Conservation (phyloP, 2,329 filamentous ascomycete species). For the Trematosphaeria pertusa region DNA sequence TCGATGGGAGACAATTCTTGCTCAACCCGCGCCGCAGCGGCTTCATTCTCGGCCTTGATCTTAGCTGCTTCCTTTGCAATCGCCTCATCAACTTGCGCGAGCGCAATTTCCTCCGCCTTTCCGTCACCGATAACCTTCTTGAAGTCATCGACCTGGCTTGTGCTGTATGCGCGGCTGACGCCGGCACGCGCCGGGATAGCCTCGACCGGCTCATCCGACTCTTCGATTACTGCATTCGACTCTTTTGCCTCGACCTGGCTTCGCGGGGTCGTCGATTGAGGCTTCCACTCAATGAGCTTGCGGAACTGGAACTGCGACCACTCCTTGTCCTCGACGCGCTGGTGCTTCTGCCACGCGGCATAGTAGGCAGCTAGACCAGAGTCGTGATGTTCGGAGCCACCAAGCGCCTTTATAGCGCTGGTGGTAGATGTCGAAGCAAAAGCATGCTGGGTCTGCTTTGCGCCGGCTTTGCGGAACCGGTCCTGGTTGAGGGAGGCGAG, state of each 20-base stretch:
- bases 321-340: conserved; percentile 76
- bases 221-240: conserved; percentile 37
- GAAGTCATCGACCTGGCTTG: conserved; percentile 66
- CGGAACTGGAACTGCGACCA: conserved; percentile 93
- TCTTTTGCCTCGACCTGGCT: conserved; percentile 48
- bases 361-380: conserved; percentile 85
- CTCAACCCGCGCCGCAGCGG: conserved; percentile 37
- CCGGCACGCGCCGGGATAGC: conserved; percentile 35
- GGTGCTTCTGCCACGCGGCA: conserved; percentile 83
- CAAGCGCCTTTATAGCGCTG: conserved; percentile 44
- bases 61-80: conserved; percentile 79
- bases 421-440: conserved; percentile 64
- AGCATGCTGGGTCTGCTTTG: conserved; percentile 75
- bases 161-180: conserved; percentile 59
- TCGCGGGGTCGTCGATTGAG: conserved; percentile 49
- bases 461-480: conserved; percentile 56
- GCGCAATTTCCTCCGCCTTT: conserved; percentile 59
- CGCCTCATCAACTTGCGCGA: conserved; percentile 85
- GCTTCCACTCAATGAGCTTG: conserved; percentile 88
- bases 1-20: conserved; percentile 38
- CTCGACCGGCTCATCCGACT: conserved; percentile 36
- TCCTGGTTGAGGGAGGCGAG: conserved; percentile 59
- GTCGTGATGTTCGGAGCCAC: conserved; percentile 45
- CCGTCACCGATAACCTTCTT: conserved; percentile 60
- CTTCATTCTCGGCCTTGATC: conserved; percentile 59